phyloP scores from a whole-genome alignment of 225 moss, liverwort and hornwort species.

The Asterella californica region DNA sequence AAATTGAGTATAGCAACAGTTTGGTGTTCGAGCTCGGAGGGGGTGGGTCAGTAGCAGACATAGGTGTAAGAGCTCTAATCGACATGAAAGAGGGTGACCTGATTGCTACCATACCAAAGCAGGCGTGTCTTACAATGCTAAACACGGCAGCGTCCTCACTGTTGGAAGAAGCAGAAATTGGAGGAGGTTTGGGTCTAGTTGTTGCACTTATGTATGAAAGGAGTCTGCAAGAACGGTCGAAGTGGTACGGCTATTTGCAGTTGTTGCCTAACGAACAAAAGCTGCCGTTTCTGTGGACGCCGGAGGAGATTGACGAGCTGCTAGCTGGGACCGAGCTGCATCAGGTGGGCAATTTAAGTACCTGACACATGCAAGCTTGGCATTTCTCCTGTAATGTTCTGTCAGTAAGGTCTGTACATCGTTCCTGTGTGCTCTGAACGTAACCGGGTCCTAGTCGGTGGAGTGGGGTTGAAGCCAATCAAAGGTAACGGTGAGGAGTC shows the following conservation, averaged over 20 bases:
- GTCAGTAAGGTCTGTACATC: background rate
- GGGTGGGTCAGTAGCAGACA: conserved; percentile 54
- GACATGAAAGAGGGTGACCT: conserved; percentile 57
- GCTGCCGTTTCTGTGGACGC: conserved; percentile 72
- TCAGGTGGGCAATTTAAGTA: conserved; percentile 46
- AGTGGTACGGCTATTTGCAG: conserved; percentile 70
- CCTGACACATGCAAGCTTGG: background rate
- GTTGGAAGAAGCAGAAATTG: conserved; percentile 59
- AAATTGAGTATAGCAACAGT: conserved; percentile 53
- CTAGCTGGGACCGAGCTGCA: conserved; percentile 77
- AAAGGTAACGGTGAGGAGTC: background rate
- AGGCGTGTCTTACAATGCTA: conserved; percentile 61
- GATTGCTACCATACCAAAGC: conserved; percentile 80
- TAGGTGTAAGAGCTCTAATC: conserved; percentile 62
- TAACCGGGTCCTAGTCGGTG: background rate
- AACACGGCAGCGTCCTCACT: conserved; percentile 51
- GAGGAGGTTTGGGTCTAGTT: conserved; percentile 60
- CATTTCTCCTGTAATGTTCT: background rate
- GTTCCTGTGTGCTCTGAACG: background rate
- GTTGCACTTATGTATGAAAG: conserved; percentile 84
- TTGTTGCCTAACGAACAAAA: conserved; percentile 57
- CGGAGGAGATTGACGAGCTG: conserved; percentile 55
- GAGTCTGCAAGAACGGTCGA: conserved; percentile 57
- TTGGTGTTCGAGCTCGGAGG: conserved; percentile 56
- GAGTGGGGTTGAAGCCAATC: background rate